Conservation (phyloP, 257 asterid species). For the Gynochthodes officinalis region DNA sequence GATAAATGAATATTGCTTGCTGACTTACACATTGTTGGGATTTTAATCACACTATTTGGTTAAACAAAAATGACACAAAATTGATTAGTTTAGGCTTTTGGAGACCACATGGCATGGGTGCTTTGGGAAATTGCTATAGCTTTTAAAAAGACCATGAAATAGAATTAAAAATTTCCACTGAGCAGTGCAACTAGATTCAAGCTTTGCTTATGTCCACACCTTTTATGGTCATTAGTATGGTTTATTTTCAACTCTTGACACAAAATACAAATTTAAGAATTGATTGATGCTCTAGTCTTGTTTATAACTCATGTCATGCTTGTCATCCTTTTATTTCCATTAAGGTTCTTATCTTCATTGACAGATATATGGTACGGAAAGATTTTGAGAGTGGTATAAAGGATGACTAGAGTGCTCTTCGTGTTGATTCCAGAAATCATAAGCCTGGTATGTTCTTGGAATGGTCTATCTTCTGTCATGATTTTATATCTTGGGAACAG, state of each 20-base stretch:
- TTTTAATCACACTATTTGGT: background rate
- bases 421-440: constrained; percentile 80
- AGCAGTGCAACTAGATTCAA: constrained; percentile 83
- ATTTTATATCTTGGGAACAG: constrained; percentile 92
- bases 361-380: constrained; percentile 80
- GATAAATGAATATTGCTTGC: background rate
- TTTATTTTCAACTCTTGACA: constrained; percentile 17
- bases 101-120: constrained; percentile 59
- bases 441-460: constrained; percentile 99
- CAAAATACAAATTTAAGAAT: background rate
- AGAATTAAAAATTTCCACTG: constrained; percentile 90
- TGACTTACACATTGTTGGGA: background rate
- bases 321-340: constrained; percentile 10
- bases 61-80: background rate
- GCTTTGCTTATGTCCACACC: constrained; percentile 90
- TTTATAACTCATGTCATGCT: constrained; percentile 7
- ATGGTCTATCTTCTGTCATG: constrained; percentile 95
- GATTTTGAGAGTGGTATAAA: constrained; percentile 88
- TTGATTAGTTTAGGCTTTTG: background rate
- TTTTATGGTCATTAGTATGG: constrained; percentile 93
- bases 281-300: background rate
- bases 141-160: constrained; percentile 93
- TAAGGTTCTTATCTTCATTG: constrained; percentile 18
- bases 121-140: constrained; percentile 94
- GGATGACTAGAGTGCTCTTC: constrained; percentile 81